A percentile compares a stretch with the other conserved stretches of the same genome.
Evolutionary conservation across 164 flowering plant species (phyloP).

Genomic region (Magnolia sinica): DNA sequence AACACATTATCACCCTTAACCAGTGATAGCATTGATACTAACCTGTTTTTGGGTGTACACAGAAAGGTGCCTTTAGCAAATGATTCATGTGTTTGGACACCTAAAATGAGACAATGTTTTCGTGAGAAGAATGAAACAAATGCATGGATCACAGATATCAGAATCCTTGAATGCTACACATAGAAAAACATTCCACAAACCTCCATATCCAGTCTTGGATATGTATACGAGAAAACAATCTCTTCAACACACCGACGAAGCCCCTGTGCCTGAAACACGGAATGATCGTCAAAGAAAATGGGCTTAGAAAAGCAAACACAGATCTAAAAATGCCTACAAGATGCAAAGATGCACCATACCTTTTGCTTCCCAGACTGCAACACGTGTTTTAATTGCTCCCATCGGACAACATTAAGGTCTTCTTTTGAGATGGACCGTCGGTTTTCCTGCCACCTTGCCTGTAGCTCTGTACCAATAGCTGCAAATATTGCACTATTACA

Average conservation of each 20-base stretch:
- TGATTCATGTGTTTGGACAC: constrained; percentile 96
- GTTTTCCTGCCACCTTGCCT: constrained; percentile 77
- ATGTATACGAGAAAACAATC: constrained; percentile 76
- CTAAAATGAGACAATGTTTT: constrained; percentile 29
- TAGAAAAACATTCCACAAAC: constrained; percentile 29
- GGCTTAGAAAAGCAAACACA: not conserved
- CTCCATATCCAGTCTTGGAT: constrained; percentile 97
- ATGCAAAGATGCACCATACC: constrained; percentile 31
- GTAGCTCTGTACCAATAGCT: constrained; percentile 82
- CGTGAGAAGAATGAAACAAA: constrained; percentile 5
- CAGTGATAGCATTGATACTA: constrained; percentile 2
- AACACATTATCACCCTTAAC: not conserved
- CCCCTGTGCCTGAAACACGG: constrained; percentile 45
- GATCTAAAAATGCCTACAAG: not conserved
- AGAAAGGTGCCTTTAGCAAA: constrained; percentile 94
- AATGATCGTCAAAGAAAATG: not conserved
- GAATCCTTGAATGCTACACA: not conserved
- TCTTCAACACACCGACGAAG: constrained; percentile 82
- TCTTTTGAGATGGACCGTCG: constrained; percentile 53
- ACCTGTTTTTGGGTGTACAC: constrained; percentile 99
- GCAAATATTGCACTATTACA: constrained; percentile 22
- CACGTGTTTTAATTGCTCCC: constrained; percentile 71
- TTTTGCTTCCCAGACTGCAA: constrained; percentile 74
- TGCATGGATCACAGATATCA: not conserved
- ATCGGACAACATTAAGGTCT: constrained; percentile 60